phyloP scores from a whole-genome alignment of 106 monocot species.

The Dioscorea zingiberensis region DNA sequence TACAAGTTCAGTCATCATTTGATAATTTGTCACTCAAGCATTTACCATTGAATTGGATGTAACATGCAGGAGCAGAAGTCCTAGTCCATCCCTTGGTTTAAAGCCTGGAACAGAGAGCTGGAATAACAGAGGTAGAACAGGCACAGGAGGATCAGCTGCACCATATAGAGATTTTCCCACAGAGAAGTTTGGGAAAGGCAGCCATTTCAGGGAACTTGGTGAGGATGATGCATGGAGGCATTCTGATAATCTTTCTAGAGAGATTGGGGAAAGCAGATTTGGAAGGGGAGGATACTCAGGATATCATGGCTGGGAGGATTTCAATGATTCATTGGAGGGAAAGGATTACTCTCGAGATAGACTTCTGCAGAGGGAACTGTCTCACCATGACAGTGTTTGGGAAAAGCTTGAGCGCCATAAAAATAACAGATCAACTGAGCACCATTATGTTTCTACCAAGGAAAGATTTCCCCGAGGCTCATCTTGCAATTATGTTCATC shows the following conservation, averaged over 20 bases:
- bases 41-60: neutral
- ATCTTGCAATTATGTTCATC: slow-evolving; percentile 13
- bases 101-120: neutral
- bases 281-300: slow-evolving; percentile 10
- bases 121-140: neutral
- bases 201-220: slow-evolving; percentile 18
- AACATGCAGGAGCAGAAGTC: slow-evolving; percentile 4
- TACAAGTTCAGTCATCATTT: neutral
- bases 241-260: slow-evolving; percentile 2
- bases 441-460: slow-evolving; percentile 7
- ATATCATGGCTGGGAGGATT: slow-evolving; percentile 6
- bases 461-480: slow-evolving; percentile 15
- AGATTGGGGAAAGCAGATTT: slow-evolving; percentile 14
- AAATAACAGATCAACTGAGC: neutral
- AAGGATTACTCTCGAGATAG: slow-evolving; percentile 6
- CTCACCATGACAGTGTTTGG: neutral
- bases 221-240: slow-evolving; percentile 14
- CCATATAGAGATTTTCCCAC: slow-evolving; percentile 15
- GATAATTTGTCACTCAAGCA: neutral
- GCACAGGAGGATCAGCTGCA: slow-evolving; percentile 4
- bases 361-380: slow-evolving; percentile 1
- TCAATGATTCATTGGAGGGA: slow-evolving; percentile 17
- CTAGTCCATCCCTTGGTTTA: neutral
- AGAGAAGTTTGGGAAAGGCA: slow-evolving; percentile 23
- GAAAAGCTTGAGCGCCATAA: slow-evolving; percentile 1